Percentiles rank a stretch among this genome's conserved stretches.
Conservation (phyloP, 2,329 filamentous ascomycete genomes). For the Penicillium verrucosum region DNA sequence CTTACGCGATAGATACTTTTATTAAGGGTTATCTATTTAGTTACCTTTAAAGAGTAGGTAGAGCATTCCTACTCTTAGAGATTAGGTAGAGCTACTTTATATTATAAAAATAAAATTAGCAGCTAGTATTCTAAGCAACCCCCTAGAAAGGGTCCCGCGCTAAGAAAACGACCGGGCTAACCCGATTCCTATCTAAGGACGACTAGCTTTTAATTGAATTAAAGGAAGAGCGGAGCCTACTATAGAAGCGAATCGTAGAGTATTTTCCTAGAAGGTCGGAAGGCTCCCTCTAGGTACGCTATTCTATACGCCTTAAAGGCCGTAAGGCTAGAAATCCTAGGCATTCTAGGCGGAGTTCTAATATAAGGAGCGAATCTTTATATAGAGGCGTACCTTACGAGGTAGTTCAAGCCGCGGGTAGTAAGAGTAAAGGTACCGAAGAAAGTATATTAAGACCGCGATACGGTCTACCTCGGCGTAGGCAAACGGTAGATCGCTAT, state of each 20-base stretch:
- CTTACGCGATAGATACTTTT: slow-evolving; percentile 10
- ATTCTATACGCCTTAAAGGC: slow-evolving; percentile 9
- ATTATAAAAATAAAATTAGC: too few species aligned
- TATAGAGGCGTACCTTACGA: too few species aligned
- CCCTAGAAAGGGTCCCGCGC: not conserved
- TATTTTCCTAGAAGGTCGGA: slow-evolving; percentile 9
- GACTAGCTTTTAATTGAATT: slow-evolving; percentile 13
- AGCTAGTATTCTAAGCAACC: too few species aligned
- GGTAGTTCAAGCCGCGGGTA: too few species aligned
- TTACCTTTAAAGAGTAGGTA: slow-evolving; percentile 10
- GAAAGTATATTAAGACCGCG: not conserved
- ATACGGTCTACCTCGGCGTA: slow-evolving; percentile 10
- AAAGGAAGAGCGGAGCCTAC: slow-evolving; percentile 8
- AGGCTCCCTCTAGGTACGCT: slow-evolving; percentile 12
- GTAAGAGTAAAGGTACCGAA: slow-evolving; percentile 1
- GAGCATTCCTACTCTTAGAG: slow-evolving; percentile 7
- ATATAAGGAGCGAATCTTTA: too few species aligned
- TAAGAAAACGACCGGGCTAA: slow-evolving; percentile 2
- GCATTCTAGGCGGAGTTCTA: not conserved
- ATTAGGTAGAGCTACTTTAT: not conserved
- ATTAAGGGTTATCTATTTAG: slow-evolving; percentile 11
- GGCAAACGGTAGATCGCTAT: slow-evolving; percentile 7
- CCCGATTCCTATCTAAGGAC: slow-evolving; percentile 3
- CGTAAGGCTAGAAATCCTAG: not conserved
- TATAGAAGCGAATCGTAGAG: slow-evolving; percentile 8